These are phyloP conservation scores for Physcomitrium patens DNA, from an alignment of 225 moss, liverwort and hornwort genomes.

Conservation along the genomic window DNA sequence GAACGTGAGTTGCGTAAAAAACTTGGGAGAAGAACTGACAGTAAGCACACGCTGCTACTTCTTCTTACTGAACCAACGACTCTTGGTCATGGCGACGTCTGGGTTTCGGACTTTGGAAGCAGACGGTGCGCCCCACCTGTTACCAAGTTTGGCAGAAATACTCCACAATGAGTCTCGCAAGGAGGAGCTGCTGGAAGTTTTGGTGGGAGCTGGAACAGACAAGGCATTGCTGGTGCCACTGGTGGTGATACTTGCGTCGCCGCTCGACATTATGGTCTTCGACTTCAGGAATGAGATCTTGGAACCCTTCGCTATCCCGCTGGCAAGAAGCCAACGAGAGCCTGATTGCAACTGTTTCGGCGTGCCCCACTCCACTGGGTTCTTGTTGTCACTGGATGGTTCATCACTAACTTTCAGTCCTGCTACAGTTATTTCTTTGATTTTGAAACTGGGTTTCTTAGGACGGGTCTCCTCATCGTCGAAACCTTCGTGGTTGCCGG, in stretches of 20 bases:
- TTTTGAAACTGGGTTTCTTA: conserved; percentile 70
- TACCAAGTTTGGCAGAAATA: conserved; percentile 53
- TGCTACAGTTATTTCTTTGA: conserved; percentile 88
- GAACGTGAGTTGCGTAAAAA: conserved; percentile 12
- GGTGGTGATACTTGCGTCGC: conserved; percentile 9
- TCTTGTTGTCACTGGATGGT: conserved; percentile 48
- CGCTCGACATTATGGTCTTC: conserved; percentile 35
- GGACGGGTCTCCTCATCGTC: conserved; percentile 64
- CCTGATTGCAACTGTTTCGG: conserved; percentile 94
- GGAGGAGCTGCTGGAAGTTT: conserved; percentile 21
- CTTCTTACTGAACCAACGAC: conserved; percentile 64
- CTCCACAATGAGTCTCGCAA: conserved; percentile 60
- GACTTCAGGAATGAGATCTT: conserved; percentile 59
- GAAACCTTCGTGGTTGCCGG: conserved; percentile 76
- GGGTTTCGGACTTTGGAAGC: conserved; percentile 58
- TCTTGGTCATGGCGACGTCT: conserved; percentile 53
- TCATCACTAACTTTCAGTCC: conserved; percentile 77
- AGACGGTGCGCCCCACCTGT: conserved; percentile 51
- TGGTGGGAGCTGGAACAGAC: neutral
- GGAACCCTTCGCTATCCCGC: conserved; percentile 84
- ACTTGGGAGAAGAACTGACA: conserved; percentile 9
- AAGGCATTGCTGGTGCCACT: conserved; percentile 4
- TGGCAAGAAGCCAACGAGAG: conserved; percentile 96
- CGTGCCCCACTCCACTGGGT: conserved; percentile 74
- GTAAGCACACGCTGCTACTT: conserved; percentile 40